Evolutionary conservation across 805 yeast species (phyloP), one percentile per base, ranked within the genome.

Genomic region (Yamadazyma laniorum): DNA sequence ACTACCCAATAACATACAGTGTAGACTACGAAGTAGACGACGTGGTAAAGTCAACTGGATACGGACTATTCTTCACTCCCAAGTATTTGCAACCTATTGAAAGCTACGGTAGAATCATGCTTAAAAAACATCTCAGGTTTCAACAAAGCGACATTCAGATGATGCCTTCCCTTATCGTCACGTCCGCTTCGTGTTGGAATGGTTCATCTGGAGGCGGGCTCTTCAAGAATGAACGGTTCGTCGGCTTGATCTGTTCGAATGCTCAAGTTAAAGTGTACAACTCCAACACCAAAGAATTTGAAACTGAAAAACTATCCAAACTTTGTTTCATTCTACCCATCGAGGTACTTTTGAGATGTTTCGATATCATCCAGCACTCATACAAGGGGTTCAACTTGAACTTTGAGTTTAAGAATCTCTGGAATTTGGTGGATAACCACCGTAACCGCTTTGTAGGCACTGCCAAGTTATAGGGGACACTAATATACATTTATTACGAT

Each of bases 151-250:
- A 30, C 30, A 18, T 23, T 2, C 15, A 32, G 3, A 12, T 4
- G 18, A 15, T 31, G 25, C 45, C 45, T 2, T 36, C 44, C 5
- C 40, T 70, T 39, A 47, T 68, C 2, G 49, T 70, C 0, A 52
- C 71, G 1, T 65, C 75, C 0, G 56, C 74, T 0, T 56, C 70
- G 6, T 72, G 75, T 48, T 73, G 77, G 77, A 66, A 71, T 37
- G 78, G 78, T 1, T 71, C 77, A 3, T 67, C 74, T 1, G 78
- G 78, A 0, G 77, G 77, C 0, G 75, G 72, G 0, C 48, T 72
- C 3, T 60, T 68, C 29, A 25, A 40, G 1, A 32, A 47, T 13
- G 52, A 50, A n/a, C 44, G 53, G 11, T 45, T 72, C 8, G 35
- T 67, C 6, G 78, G 76, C 0, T 40, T 72, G 5, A 65, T 72